phyloP scores from a whole-genome alignment of 2,329 filamentous ascomycete genomes.

The Penicillium sp. region DNA sequence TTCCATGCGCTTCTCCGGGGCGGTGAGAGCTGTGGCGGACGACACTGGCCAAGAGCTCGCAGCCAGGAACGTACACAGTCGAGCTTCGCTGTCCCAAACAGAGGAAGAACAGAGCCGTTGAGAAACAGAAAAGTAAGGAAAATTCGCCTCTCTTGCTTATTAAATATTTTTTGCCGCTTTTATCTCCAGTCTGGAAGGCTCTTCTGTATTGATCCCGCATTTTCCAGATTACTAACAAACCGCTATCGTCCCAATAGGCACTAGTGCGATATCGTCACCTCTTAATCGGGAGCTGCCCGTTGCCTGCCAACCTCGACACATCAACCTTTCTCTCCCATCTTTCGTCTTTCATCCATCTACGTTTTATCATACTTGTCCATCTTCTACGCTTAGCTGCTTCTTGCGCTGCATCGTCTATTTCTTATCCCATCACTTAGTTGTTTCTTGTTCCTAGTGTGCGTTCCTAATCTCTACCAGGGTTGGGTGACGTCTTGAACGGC shows the following conservation, averaged over 20 bases:
- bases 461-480: slow-evolving; percentile 11
- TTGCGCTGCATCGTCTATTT: slow-evolving; percentile 6
- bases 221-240: slow-evolving; percentile 6
- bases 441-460: slow-evolving; percentile 10
- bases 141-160: slow-evolving; percentile 1
- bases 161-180: not conserved
- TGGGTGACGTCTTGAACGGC: slow-evolving; percentile 13
- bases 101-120: not conserved
- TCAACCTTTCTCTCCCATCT: slow-evolving; percentile 19
- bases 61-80: not conserved
- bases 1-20: slow-evolving; percentile 37
- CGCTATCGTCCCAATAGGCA: not conserved
- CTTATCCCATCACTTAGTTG: slow-evolving; percentile 8
- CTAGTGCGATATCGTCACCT: slow-evolving; percentile 33
- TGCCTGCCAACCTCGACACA: slow-evolving; percentile 22
- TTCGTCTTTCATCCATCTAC: slow-evolving; percentile 15
- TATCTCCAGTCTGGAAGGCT: not conserved
- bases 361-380: slow-evolving; percentile 6
- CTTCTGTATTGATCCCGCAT: not conserved
- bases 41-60: slow-evolving; percentile 6
- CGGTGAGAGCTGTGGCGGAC: slow-evolving; percentile 18
- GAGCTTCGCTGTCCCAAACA: not conserved
- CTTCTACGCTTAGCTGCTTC: slow-evolving; percentile 15
- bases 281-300: slow-evolving; percentile 28
- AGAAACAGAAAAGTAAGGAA: not conserved